Conservation (phyloP, 257 asterid species). For the Lavandula angustifolia region DNA sequence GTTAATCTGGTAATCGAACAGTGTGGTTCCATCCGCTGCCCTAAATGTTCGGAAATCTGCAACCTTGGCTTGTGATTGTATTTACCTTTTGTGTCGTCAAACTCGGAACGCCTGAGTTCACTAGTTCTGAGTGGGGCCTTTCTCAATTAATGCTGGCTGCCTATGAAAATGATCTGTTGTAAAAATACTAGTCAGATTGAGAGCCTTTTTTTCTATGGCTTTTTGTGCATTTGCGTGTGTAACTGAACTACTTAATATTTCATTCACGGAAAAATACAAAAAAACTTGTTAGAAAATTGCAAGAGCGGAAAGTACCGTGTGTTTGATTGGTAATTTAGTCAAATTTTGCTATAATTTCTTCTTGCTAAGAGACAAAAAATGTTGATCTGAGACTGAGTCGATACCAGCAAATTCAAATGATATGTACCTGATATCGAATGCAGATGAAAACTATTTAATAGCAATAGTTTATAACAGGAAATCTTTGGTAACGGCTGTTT, state of each 20-base stretch:
- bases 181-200: background rate
- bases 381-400: no score
- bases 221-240: background rate
- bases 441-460: background rate
- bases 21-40: background rate
- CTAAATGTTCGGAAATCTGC: background rate
- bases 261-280: no score
- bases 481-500: background rate
- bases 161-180: background rate
- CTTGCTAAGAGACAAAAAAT: background rate
- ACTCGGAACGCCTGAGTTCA: background rate
- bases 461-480: background rate
- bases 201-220: background rate
- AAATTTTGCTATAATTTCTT: no score
- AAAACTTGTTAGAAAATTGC: no score
- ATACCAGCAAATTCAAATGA: no score
- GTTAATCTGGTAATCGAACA: background rate
- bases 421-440: background rate
- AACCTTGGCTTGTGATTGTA: conserved; percentile 1
- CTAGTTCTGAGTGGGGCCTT: conserved; percentile 26
- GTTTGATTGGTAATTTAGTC: no score
- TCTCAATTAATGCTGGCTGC: conserved; percentile 13
- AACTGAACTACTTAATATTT: no score
- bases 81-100: background rate
- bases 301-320: no score